Base-by-base conservation (phyloP, 208 protist genomes). In the Leishmania tropica region DNA sequence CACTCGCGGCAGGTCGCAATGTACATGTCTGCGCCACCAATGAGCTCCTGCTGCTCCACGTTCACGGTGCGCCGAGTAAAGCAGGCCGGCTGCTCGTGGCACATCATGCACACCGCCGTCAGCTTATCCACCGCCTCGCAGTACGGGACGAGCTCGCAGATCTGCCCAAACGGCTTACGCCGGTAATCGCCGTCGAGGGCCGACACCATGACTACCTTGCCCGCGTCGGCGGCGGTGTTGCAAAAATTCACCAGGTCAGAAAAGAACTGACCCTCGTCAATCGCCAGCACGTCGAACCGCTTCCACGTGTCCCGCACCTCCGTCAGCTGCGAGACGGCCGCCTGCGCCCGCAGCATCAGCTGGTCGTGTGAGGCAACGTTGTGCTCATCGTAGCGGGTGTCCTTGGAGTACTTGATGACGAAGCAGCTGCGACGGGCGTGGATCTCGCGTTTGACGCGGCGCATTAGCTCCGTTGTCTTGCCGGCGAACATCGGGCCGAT, bases 401-500 rank as follows among this genome's bases (percentile, higher is more conserved):
- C 98, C 31, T 90, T 83, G 37, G 81, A 85, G 88, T 98, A 98
- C 89, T 99, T 99, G 75, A 99, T 97, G 10, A 99, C 84, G 21
- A 97, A 90, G 81, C 94, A 98, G 48, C 87, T 90, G 54, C 88
- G 92, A 4, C 86, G 84, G 4, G 94, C 95, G 79, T 94, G 84
- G 45, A 93, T 90, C 78, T 98, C 90, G 21, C 96, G 90, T 42
- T 92, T 89, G 1, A 99, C 90, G 48, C 97, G 92, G 60, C 95
- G 87, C 85, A 99, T 95, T n/a, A 99, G 85, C 80, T 98, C 96
- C 1, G 97, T 98, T 1, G 98, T 98, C 87, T 99, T 99, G 48
- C 97, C 98, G 45, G 96, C 95, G 75, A 99, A 99, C 98, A 99
- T 99, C 37, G 97, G 97, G 51, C 98, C 98, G 47, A 98, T 95